These are phyloP conservation scores for Hsuehochloa calcarea DNA, from an alignment of 176 grass and related monocot genomes.

Conservation along the genomic window DNA sequence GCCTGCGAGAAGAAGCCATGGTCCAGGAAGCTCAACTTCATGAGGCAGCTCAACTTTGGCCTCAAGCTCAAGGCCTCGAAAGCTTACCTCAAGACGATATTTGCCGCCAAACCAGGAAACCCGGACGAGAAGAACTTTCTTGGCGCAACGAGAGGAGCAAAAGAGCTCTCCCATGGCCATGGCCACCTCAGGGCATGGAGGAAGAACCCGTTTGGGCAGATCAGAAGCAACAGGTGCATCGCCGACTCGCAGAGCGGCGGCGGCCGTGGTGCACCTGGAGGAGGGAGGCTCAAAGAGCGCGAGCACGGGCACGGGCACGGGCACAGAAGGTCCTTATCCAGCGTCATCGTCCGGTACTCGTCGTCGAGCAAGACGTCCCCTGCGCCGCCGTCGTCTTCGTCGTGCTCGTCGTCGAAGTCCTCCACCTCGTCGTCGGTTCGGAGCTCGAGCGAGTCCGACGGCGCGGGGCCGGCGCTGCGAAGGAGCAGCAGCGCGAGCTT, in stretches of 20 bases:
- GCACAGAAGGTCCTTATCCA: conserved; percentile 82
- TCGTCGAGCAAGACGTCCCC: conserved; percentile 48
- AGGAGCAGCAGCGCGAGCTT: conserved; percentile 84
- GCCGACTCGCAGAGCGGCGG: neutral
- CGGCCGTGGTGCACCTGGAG: neutral
- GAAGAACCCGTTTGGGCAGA: conserved; percentile 60
- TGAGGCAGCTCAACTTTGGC: conserved; percentile 52
- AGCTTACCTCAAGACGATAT: conserved; percentile 77
- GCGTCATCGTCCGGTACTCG: conserved; percentile 48
- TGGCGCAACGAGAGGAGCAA: neutral
- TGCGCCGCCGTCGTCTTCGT: conserved; percentile 11
- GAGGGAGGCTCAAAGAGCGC: conserved; percentile 37
- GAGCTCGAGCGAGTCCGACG: conserved; percentile 47
- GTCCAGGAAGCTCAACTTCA: conserved; percentile 67
- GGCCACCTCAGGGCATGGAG: conserved; percentile 39
- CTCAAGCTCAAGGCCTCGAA: conserved; percentile 78
- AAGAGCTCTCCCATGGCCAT: conserved; percentile 23
- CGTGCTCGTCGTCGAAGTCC: conserved; percentile 46
- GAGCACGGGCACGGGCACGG: conserved; percentile 42
- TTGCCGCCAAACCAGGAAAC: conserved; percentile 41
- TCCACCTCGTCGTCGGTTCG: conserved; percentile 54
- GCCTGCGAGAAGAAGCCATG: conserved; percentile 50
- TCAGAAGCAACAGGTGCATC: conserved; percentile 35
- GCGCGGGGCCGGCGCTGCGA: conserved; percentile 44
- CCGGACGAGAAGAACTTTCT: conserved; percentile 26